Conservation (phyloP, 2,329 filamentous ascomycete species). For the Talaromyces sp. region DNA sequence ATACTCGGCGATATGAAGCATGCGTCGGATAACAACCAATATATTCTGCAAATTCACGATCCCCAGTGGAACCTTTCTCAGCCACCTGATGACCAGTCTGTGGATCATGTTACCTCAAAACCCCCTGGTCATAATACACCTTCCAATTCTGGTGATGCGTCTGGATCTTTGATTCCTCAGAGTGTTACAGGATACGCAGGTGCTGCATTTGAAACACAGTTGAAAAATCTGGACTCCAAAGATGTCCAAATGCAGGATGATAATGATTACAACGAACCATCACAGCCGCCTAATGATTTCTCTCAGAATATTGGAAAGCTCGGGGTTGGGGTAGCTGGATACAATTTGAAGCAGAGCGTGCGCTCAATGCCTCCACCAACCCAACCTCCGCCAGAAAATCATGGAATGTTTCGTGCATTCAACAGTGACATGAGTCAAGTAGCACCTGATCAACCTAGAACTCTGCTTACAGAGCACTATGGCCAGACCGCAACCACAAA, state of each 20-base stretch:
- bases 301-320: background rate
- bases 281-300: no score
- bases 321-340: background rate
- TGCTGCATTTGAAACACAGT: background rate
- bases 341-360: background rate
- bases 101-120: background rate
- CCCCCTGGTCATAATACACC: background rate
- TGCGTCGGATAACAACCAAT: background rate
- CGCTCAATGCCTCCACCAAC: background rate
- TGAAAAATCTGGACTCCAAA: background rate
- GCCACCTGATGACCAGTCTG: background rate
- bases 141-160: background rate
- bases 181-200: background rate
- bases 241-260: background rate
- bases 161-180: background rate
- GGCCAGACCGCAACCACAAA: background rate
- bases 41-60: constrained; percentile 1
- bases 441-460: background rate
- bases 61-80: background rate
- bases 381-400: background rate
- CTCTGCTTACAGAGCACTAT: background rate
- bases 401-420: background rate
- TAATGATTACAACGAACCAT: background rate
- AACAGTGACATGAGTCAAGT: background rate
- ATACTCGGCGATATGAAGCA: constrained; percentile 14